Percentiles rank a stretch among this genome's conserved stretches.
Conservation (phyloP, 1,284 basidiomycete genomes). For the Sporisorium graminicola region DNA sequence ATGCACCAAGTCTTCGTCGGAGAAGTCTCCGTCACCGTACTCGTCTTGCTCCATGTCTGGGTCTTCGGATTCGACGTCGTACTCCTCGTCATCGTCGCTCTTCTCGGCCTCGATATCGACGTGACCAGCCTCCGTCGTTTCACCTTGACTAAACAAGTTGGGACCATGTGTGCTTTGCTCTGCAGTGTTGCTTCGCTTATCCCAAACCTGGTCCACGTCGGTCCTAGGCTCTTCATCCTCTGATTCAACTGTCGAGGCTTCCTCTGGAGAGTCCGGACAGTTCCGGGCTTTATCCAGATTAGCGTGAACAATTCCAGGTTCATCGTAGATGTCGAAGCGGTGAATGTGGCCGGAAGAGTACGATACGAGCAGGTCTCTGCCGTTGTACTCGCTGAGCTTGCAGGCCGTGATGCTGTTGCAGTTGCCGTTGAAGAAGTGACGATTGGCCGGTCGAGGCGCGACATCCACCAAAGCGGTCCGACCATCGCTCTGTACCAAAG, state of each 20-base stretch:
- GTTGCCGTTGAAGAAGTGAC: slow-evolving; percentile 22
- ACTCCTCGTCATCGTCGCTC: neutral
- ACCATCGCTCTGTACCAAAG: slow-evolving; percentile 22
- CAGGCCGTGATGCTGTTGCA: slow-evolving; percentile 64
- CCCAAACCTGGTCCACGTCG: neutral
- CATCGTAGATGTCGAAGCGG: slow-evolving; percentile 65
- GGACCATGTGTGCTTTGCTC: neutral
- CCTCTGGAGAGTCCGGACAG: slow-evolving; percentile 15
- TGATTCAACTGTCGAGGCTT: neutral
- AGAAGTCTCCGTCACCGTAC: slow-evolving; percentile 10
- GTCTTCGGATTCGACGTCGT: neutral
- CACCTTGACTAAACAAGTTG: neutral
- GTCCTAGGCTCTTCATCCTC: neutral
- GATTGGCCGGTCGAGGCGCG: slow-evolving; percentile 8
- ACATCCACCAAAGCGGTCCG: slow-evolving; percentile 18
- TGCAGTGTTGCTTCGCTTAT: neutral
- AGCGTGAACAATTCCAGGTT: slow-evolving; percentile 41
- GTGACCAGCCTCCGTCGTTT: too few relatives aligned
- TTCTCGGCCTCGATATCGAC: neutral
- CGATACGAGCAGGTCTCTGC: slow-evolving; percentile 62
- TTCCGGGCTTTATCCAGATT: slow-evolving; percentile 20
- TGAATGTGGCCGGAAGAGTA: slow-evolving; percentile 63
- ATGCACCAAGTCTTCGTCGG: slow-evolving; percentile 21
- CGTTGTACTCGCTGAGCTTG: slow-evolving; percentile 60
- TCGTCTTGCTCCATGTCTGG: slow-evolving; percentile 4